Evolutionary conservation across 345 rosid species (phyloP), one percentile per base, ranked within the genome.

Genomic region (Carallia pectinifolia): DNA sequence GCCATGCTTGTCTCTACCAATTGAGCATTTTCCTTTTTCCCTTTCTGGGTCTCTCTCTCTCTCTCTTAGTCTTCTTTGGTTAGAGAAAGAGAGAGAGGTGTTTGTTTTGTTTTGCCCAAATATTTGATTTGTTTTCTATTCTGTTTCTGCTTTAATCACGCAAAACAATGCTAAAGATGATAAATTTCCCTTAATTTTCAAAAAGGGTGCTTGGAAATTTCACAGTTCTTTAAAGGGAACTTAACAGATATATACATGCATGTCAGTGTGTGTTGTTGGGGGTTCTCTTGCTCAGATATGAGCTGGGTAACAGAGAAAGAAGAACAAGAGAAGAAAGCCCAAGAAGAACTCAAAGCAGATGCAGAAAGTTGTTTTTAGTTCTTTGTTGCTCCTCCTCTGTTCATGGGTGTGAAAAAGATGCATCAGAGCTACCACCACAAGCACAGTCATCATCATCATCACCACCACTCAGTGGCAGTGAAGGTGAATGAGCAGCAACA

Each of bases 371-470:
- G 71, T 73, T 79, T 53, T 40, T 63, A 67, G 77, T 68, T 74
- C 34, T 63, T 73, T 38, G 50, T 61, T 18, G 67, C 52, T 53
- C 18, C 65, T 34, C 58, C 62, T 29, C 70, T 74, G 69, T 74
- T 83, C 60, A 89, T 89, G 97, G 90, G 87, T 71, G 74, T 74
- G 17, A 87, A 82, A 86, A 75, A 82, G 87, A 75, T 84, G 83
- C 83, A 79, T 61, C 89, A 81, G 74, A 79, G 76, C 67, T 84
- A 84, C 52, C 64, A 62, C 23, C 23, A 23, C 23, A 23, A 23
- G 23, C 23, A 23, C 16, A 64, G 53, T 18, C 10, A 37, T 39
- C 62, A 53, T 36, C 69, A 50, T 2, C 71, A 64, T 53, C 86
- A 83, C 34, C 74, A 38, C 31, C 89, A 84, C 74, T 76, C 83